Conservation (phyloP, 1,284 basidiomycete species). For the Cutaneotrichosporon sp. region DNA sequence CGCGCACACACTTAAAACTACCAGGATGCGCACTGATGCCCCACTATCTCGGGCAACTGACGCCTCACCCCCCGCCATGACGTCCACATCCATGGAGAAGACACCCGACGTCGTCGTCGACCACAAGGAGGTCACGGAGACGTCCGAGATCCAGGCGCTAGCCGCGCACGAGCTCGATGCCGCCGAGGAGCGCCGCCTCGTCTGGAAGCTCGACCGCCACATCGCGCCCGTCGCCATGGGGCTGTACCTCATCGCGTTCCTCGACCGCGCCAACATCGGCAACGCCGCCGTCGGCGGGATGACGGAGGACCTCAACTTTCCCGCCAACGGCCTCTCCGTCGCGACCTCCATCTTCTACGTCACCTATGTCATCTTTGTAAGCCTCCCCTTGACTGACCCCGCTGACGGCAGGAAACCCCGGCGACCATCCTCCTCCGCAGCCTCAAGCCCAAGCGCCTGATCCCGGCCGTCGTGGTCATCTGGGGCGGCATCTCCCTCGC, state of each 20-base stretch:
- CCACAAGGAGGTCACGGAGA: background rate
- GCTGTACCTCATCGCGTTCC: conserved; percentile 20
- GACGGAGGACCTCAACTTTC: conserved; percentile 22
- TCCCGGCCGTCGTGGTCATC: conserved; percentile 27
- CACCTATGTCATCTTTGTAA: conserved; percentile 35
- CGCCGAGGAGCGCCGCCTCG: conserved; percentile 4
- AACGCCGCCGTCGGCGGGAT: conserved; percentile 23
- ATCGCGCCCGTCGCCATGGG: conserved; percentile 19
- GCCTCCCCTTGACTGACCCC: too few species aligned
- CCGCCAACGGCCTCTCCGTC: conserved; percentile 16
- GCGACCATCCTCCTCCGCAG: conserved; percentile 38
- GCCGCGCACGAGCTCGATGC: conserved; percentile 7
- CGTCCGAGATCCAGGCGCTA: background rate
- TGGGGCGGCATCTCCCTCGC: conserved; percentile 35
- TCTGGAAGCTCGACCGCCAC: conserved; percentile 15
- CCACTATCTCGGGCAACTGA: background rate
- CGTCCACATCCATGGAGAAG: background rate
- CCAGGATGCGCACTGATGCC: background rate
- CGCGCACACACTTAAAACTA: too few species aligned
- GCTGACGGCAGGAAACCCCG: conserved; percentile 27
- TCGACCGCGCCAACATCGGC: conserved; percentile 20
- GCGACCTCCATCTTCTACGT: conserved; percentile 34
- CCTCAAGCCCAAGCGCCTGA: conserved; percentile 25
- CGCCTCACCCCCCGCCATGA: background rate
- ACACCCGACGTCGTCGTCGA: background rate